These are phyloP conservation scores for Porphyrellus cyaneotinctus DNA, from an alignment of 768 basidiomycete genomes.

Conservation along the genomic window DNA sequence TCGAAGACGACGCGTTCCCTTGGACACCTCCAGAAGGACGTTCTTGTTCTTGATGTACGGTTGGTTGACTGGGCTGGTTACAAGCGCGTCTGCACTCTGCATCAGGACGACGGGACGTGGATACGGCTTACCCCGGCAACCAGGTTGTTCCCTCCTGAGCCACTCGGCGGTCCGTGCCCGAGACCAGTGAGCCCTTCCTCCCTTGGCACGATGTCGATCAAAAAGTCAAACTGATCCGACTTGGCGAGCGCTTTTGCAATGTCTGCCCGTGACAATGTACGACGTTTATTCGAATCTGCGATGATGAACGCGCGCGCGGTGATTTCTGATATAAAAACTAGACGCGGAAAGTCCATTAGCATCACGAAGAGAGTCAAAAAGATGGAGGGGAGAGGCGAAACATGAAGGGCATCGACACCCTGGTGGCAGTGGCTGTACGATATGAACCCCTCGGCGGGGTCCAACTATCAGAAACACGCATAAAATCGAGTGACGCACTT, in stretches of 20 bases:
- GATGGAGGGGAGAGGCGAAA: neutral
- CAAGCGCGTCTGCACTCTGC: neutral
- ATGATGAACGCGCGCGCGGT: slow-evolving; percentile 94
- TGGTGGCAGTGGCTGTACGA: slow-evolving; percentile 4
- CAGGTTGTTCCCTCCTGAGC: slow-evolving; percentile 13
- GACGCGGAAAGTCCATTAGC: neutral
- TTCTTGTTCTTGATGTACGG: slow-evolving; percentile 25
- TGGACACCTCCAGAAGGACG: slow-evolving; percentile 18
- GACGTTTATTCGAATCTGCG: slow-evolving; percentile 92
- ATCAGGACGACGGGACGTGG: neutral
- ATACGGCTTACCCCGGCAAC: slow-evolving; percentile 24
- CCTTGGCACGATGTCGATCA: slow-evolving; percentile 92
- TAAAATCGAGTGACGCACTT: slow-evolving; percentile 53
- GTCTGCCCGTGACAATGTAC: slow-evolving; percentile 91
- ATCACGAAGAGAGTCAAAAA: neutral
- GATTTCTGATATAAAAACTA: slow-evolving; percentile 97
- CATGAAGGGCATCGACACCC: neutral
- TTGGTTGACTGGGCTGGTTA: slow-evolving; percentile 23
- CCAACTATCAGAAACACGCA: neutral
- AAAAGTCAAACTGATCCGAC: slow-evolving; percentile 95
- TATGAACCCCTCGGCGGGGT: neutral
- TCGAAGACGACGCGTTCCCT: slow-evolving; percentile 16
- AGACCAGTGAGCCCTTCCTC: slow-evolving; percentile 50
- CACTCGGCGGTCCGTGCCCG: slow-evolving; percentile 4
- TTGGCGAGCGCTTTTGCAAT: slow-evolving; percentile 90